These are phyloP conservation scores for Cercospora beticola DNA, from an alignment of 2,329 filamentous ascomycete genomes.

Conservation along the genomic window DNA sequence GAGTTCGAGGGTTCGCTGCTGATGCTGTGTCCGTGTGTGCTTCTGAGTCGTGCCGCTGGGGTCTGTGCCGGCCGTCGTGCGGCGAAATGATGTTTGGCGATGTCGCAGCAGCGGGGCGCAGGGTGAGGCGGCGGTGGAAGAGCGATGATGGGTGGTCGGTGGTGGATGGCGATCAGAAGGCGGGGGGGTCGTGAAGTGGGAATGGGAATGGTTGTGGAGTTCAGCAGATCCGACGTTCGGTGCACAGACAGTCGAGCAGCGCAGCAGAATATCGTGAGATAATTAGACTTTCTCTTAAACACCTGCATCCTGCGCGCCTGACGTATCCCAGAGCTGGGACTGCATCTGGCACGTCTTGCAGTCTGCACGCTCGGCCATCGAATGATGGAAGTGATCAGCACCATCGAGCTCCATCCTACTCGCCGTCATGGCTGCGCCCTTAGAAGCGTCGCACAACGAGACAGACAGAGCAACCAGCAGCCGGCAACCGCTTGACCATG, in stretches of 20 bases:
- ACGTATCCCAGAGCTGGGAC: not conserved
- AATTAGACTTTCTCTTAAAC: not conserved
- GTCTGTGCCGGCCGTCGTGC: not conserved
- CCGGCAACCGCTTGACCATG: not conserved
- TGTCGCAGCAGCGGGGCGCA: not conserved
- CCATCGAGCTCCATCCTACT: not conserved
- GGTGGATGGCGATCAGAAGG: not conserved
- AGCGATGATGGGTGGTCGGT: not conserved
- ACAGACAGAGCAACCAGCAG: not conserved
- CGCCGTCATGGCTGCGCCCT: not conserved
- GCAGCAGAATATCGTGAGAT: not conserved
- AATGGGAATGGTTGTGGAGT: not conserved
- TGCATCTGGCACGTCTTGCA: not conserved
- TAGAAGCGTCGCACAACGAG: not conserved
- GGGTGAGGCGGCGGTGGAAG: not conserved
- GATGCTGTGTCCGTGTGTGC: not conserved
- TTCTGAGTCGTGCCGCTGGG: not conserved
- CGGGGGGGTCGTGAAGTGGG: not conserved
- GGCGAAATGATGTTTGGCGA: not conserved
- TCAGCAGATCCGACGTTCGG: not conserved
- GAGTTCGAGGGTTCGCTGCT: not conserved
- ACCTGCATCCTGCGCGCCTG: not conserved
- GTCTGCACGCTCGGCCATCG: not conserved
- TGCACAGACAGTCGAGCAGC: not conserved
- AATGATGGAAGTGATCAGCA: not conserved